Conservation (phyloP, 257 asterid species). For the Echites panduratus region DNA sequence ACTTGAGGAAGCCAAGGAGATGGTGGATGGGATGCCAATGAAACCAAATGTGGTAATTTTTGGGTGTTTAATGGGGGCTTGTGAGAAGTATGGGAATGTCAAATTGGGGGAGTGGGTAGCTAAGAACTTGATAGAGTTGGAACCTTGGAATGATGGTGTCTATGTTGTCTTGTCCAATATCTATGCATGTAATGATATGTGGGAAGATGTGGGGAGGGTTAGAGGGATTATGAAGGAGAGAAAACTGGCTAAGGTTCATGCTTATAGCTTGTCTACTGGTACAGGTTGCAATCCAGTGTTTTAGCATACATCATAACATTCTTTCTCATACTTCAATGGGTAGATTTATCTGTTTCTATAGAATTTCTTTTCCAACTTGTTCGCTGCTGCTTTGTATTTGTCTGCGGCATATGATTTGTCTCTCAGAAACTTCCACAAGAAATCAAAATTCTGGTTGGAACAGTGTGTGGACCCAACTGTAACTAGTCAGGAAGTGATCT, state of each 20-base stretch:
- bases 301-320: background rate
- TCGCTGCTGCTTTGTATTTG: background rate
- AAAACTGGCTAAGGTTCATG: conserved; percentile 60
- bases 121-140: conserved; percentile 64
- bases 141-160: conserved; percentile 75
- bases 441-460: background rate
- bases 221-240: conserved; percentile 57
- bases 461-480: background rate
- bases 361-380: background rate
- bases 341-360: background rate
- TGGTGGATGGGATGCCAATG: conserved; percentile 84
- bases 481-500: background rate
- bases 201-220: conserved; percentile 68
- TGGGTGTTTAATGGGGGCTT: conserved; percentile 94
- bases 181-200: conserved; percentile 66
- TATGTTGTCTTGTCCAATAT: conserved; percentile 80
- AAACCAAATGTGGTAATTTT: conserved; percentile 71
- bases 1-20: conserved; percentile 59
- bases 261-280: conserved; percentile 54
- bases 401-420: background rate
- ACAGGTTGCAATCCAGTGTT: conserved; percentile 13
- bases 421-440: background rate
- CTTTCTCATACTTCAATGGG: background rate
- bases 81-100: conserved; percentile 78
- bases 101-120: conserved; percentile 77